A percentile compares a stretch with the other conserved stretches of the same genome.
phyloP scores from a whole-genome alignment of 139 green algal species.

The Chlamydomonas urium region DNA sequence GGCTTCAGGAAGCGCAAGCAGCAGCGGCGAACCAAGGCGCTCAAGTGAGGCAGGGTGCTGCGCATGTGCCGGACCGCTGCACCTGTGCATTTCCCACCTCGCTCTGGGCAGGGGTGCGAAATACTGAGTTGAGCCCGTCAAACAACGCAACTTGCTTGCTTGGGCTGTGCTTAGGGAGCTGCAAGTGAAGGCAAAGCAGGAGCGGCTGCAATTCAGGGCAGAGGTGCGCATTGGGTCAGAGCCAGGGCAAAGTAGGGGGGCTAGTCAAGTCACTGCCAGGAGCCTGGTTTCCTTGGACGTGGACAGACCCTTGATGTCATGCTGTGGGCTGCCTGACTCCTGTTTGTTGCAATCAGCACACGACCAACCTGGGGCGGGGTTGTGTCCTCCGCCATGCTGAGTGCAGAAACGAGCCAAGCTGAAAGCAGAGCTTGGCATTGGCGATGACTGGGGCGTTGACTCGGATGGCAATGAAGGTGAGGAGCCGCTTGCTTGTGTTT shows the following conservation, averaged over 20 bases:
- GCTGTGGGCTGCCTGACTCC: too few relatives aligned
- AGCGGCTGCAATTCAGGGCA: conserved; percentile 44
- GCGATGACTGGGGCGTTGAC: conserved; percentile 34
- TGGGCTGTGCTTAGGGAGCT: conserved; percentile 33
- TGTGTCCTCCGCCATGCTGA: neutral
- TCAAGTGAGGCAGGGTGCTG: conserved; percentile 29
- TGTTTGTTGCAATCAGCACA: too few relatives aligned
- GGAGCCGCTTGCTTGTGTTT: too few relatives aligned
- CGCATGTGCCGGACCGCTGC: neutral
- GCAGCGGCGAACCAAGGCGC: conserved; percentile 55
- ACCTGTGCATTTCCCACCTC: too few relatives aligned
- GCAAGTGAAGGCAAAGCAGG: conserved; percentile 36
- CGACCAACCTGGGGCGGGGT: neutral
- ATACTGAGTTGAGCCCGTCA: too few relatives aligned
- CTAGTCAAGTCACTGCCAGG: too few relatives aligned
- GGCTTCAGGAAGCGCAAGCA: conserved; percentile 70
- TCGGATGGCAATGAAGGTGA: neutral
- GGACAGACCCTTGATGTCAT: too few relatives aligned
- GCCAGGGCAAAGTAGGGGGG: neutral
- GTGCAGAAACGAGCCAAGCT: conserved; percentile 46
- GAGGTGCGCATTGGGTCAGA: conserved; percentile 38
- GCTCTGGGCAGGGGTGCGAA: too few relatives aligned
- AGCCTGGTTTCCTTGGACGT: too few relatives aligned
- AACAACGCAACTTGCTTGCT: neutral
- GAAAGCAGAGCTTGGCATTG: conserved; percentile 42